A percentile compares a stretch with the other conserved stretches of the same genome.
phyloP scores from a whole-genome alignment of 495 filamentous ascomycete genomes.

The Staphylotrichum longicolle region DNA sequence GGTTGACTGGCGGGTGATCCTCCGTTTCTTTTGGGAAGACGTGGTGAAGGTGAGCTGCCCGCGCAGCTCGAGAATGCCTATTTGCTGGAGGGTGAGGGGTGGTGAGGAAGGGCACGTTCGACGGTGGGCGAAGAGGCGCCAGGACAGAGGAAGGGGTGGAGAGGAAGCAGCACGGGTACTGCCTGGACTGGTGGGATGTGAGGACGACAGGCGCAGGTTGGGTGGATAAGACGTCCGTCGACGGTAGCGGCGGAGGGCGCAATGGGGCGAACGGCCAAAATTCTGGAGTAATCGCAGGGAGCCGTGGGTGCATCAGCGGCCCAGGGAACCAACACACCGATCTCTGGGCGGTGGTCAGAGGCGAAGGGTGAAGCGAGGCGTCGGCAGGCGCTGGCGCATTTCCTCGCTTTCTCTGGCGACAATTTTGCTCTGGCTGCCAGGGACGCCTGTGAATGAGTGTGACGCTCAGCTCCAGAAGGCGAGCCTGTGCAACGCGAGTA shows the following conservation, averaged over 20 bases:
- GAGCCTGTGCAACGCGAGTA: not conserved
- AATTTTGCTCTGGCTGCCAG: not conserved
- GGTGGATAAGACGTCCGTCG: not conserved
- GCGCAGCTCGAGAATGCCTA: slow-evolving; percentile 46
- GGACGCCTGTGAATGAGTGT: too few species aligned
- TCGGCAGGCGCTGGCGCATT: slow-evolving; percentile 10
- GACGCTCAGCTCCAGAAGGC: not conserved
- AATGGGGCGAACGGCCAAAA: slow-evolving; percentile 8
- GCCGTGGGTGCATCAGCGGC: slow-evolving; percentile 11
- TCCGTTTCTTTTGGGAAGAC: slow-evolving; percentile 90
- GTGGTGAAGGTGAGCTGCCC: slow-evolving; percentile 78
- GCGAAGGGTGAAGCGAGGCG: slow-evolving; percentile 14
- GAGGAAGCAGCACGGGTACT: not conserved
- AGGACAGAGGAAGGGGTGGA: not conserved
- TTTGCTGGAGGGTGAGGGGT: slow-evolving; percentile 6
- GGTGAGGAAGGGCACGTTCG: not conserved
- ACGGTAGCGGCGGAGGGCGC: slow-evolving; percentile 10
- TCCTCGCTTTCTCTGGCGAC: not conserved
- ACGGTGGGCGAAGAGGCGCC: not conserved
- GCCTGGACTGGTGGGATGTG: not conserved
- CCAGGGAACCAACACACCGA: slow-evolving; percentile 9
- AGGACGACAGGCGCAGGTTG: not conserved
- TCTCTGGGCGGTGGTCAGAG: slow-evolving; percentile 4
- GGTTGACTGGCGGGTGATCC: slow-evolving; percentile 61
- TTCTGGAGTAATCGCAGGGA: not conserved